These are phyloP conservation scores for Diaporthe citrichinensis DNA, from an alignment of 2,329 filamentous ascomycete species.

Conservation along the genomic window DNA sequence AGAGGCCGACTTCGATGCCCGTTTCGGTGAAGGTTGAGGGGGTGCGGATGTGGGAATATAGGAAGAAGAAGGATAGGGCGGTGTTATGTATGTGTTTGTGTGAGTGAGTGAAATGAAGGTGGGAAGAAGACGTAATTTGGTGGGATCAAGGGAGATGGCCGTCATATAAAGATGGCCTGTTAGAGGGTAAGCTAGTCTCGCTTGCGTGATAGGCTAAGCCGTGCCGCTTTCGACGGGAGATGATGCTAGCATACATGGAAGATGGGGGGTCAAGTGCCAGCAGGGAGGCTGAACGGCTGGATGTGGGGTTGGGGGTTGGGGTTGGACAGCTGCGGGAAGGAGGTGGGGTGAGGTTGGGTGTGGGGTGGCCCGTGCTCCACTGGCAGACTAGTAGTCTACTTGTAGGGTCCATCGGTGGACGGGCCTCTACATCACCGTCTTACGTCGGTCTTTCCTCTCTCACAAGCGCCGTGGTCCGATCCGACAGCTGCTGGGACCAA, in stretches of 20 bases:
- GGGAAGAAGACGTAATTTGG: not conserved
- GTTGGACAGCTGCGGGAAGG: not conserved
- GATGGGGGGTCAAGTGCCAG: not conserved
- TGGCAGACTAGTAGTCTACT: not conserved
- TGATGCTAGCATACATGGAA: not conserved
- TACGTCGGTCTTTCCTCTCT: slow-evolving; percentile 35
- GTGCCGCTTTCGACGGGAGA: slow-evolving; percentile 20
- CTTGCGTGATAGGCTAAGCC: not conserved
- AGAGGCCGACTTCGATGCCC: slow-evolving; percentile 39
- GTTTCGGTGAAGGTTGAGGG: not conserved
- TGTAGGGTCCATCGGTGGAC: slow-evolving; percentile 34
- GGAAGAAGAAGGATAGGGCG: not conserved
- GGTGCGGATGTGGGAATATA: not conserved
- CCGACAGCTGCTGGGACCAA: slow-evolving; percentile 13
- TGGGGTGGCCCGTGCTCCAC: not conserved
- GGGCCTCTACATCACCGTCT: slow-evolving; percentile 30
- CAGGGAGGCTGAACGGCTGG: not conserved
- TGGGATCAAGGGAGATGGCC: not conserved
- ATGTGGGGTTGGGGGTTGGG: slow-evolving; percentile 14
- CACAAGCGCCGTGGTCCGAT: slow-evolving; percentile 41
- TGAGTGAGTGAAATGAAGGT: not conserved
- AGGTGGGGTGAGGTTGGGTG: not conserved
- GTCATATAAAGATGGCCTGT: slow-evolving; percentile 22
- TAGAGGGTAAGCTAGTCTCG: not conserved
- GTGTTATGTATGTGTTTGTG: not conserved